Conservation (phyloP, 495 filamentous ascomycete genomes). For the Parathielavia hyrcaniae region DNA sequence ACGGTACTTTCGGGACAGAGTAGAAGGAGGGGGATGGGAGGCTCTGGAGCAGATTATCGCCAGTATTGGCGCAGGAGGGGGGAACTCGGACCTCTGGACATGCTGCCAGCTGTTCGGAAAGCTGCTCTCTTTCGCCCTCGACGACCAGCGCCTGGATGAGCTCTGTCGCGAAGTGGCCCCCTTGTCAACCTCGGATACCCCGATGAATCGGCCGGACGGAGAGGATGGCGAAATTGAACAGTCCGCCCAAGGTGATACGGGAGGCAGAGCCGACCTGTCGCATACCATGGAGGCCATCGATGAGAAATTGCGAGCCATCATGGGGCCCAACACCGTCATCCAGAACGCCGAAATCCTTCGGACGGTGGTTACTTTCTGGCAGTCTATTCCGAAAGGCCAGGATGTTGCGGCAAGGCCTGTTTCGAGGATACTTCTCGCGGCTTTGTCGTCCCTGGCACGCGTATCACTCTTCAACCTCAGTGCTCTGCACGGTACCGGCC, state of each 20-base stretch:
- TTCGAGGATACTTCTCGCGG: slow-evolving; percentile 55
- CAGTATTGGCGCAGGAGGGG: slow-evolving; percentile 53
- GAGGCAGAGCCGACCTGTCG: slow-evolving; percentile 16
- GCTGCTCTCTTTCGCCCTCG: slow-evolving; percentile 75
- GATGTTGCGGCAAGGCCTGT: slow-evolving; percentile 41
- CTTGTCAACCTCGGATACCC: neutral
- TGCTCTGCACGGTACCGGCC: slow-evolving; percentile 69
- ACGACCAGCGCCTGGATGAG: slow-evolving; percentile 60
- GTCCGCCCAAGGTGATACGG: slow-evolving; percentile 6
- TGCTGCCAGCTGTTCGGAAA: slow-evolving; percentile 75
- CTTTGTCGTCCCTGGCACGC: slow-evolving; percentile 46
- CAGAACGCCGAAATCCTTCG: slow-evolving; percentile 60
- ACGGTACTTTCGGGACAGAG: slow-evolving; percentile 70
- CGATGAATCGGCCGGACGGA: neutral
- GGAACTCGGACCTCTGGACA: slow-evolving; percentile 53
- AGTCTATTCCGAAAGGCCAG: slow-evolving; percentile 47
- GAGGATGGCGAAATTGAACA: neutral
- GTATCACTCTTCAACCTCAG: slow-evolving; percentile 69
- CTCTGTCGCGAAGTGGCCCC: slow-evolving; percentile 40
- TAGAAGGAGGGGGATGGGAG: slow-evolving; percentile 69
- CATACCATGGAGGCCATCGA: slow-evolving; percentile 35
- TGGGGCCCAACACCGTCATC: slow-evolving; percentile 51
- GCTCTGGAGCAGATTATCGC: slow-evolving; percentile 65
- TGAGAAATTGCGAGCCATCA: slow-evolving; percentile 40
- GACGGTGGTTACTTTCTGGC: slow-evolving; percentile 60